phyloP scores from a whole-genome alignment of 352 stramenopile genomes.

The Blastocystis sp. region DNA sequence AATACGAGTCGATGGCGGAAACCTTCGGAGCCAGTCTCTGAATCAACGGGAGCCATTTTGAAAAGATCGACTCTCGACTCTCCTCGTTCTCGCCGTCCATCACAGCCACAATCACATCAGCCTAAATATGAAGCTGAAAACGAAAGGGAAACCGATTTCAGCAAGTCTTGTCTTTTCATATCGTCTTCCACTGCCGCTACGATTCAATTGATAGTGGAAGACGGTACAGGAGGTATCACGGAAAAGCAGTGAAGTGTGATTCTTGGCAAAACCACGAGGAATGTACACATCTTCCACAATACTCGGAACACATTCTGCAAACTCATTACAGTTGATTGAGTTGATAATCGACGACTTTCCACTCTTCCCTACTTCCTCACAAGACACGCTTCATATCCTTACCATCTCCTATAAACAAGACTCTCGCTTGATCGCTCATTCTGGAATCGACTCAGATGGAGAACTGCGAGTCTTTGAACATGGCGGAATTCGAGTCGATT shows the following conservation, averaged over 20 bases:
- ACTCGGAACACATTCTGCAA: slow-evolving; percentile 24
- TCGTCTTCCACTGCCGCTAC: not conserved
- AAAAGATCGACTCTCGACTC: not conserved
- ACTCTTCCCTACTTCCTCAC: slow-evolving; percentile 10
- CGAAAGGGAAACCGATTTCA: not conserved
- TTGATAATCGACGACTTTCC: slow-evolving; percentile 64
- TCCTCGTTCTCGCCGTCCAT: slow-evolving; percentile 15
- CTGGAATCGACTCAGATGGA: too few species aligned
- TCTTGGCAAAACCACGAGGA: slow-evolving; percentile 15
- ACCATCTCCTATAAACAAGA: slow-evolving; percentile 57
- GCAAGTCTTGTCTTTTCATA: not conserved
- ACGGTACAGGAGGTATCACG: slow-evolving; percentile 25
- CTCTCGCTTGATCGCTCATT: slow-evolving; percentile 26
- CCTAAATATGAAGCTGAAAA: slow-evolving; percentile 1
- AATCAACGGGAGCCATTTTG: slow-evolving; percentile 44
- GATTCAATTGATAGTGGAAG: not conserved
- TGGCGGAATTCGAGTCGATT: too few species aligned
- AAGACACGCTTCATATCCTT: not conserved
- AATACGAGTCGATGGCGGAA: not conserved
- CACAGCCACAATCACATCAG: slow-evolving; percentile 36
- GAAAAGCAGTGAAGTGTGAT: slow-evolving; percentile 26
- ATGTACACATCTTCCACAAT: slow-evolving; percentile 32
- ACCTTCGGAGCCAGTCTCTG: not conserved
- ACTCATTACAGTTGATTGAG: slow-evolving; percentile 22
- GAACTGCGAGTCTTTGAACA: too few species aligned